Evolutionary conservation across 345 rosid genomes (phyloP), one percentile per base, ranked within the genome.

Genomic region (Lenwebbia sp.): DNA sequence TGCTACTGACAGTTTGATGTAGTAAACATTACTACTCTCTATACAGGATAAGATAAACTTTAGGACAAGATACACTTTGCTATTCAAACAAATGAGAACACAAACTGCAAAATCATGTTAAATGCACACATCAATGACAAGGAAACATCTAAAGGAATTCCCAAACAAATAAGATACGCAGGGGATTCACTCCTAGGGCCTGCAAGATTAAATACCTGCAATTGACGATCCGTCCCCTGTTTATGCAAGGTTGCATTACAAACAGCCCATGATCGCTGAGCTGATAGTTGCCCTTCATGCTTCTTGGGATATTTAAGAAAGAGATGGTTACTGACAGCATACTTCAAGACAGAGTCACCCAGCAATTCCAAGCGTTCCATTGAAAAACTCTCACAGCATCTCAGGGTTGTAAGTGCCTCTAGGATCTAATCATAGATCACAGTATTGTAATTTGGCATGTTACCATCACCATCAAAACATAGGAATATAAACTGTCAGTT

Each of bases 301-400:
- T 93, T 92, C 37, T 86, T 84, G 13, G 96, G 95, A 90, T 94
- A 88, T 86, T 86, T 94, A 83, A 97, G 94, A 91, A 88, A 97
- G 82, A 95, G 92, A 88, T 93, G 87, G 87, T 95, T 95, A 89
- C 98, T 94, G 81, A 92, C 94, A 74, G 91, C 93, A 90, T 94
- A 97, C 90, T 96, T 97, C 60, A 97, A 88, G 84, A 96, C 94
- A 10, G 99, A 97, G 90, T 97, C 99, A n/a, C 99, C 99, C 9
- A 97, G 97, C 88, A 96, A 89, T 90, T 96, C 99, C 91, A 97
- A 86, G n/a, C 99, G 93, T 90, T 97, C 99, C 97, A 96, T 91
- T 49, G 99, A 97, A 92, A 96, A 96, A 22, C 87, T 87, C 90
- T 97, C 98, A 78, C 92, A 87, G 87, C 95, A 92, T 91, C 95